Evolutionary conservation across 345 rosid species (phyloP), one percentile per base, ranked within the genome.

Genomic region (Rhodomyrtus tomentosa): DNA sequence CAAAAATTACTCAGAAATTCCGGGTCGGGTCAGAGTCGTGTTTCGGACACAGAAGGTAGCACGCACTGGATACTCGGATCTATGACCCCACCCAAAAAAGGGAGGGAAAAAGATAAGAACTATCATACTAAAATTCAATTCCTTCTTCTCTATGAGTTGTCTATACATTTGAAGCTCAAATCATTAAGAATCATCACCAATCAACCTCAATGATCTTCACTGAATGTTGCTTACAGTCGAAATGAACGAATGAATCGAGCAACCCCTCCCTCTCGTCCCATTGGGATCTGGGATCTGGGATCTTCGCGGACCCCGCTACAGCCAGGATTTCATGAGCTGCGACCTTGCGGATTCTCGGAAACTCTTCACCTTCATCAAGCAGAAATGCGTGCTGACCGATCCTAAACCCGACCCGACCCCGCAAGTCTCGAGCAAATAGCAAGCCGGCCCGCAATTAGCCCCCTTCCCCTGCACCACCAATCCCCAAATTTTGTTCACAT

Each of bases 391-490:
- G 83, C 96, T 91, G 42, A 87, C 80, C 82, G 86, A 42, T 14
- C 97, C 95, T 42, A 89, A 3, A 48, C 92, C 93, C 36, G 91
- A 86, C 85, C 89, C 90, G 49, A 85, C 89, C 86, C 88, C 8
- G 83, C 94, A 84, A 38, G 93, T 93, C 38, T 96, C 93, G 88
- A 93, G 92, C 89, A 96, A 81, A 90, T 94, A 82, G 45, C 95
- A 96, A 83, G 96, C 95, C 18, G 95, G 95, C 14, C 91, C 88
- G 72, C 89, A 84, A 45, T 88, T 90, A 14, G 82, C 86, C 38
- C 93, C 95, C 88, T 54, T 91, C 10, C 96, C 93, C 58, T 96
- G 99, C 84, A 94, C 98, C 91, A 96, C 93, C 38, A 96, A 81
- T 81, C 99, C 98, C 95, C 98, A 94, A 45, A 91, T 93, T 87